Evolutionary conservation across 164 flowering plant genomes (phyloP), one percentile per base, ranked within the genome.

Genomic region (Dillenia turbinata): DNA sequence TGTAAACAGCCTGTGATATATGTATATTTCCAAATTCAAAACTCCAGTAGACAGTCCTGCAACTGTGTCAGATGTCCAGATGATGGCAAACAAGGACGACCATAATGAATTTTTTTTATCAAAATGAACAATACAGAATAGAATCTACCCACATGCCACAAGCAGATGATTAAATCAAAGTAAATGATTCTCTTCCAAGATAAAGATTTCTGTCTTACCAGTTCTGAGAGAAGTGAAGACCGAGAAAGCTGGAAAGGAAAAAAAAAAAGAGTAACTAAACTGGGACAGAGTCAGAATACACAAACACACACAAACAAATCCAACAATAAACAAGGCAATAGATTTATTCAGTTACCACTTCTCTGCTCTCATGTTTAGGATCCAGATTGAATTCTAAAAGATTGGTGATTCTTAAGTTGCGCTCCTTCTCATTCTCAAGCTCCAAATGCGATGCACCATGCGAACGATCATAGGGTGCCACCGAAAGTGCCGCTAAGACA

Each of bases 341-440:
- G 40, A 33, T 4, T 5, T 33, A 33, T 33, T 33, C 40, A 33
- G 47, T 70, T 85, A 94, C 96, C 98, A 80, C 79, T 77, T 87
- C 98, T 76, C 90, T 82, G 53, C 75, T 74, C 60, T 89, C 96
- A 52, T 68, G 69, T 71, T 90, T 94, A 12, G 83, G 76, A 7
- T 94, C 97, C 54, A 94, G 78, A 76, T 70, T 78, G 65, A 93
- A 93, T 14, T 81, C 89, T 11, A 90, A 83, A 68, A 94, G 95
- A 75, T 81, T 84, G 40, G 85, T 82, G 86, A 94, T 83, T 75
- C 91, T 82, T 61, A 78, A 68, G 57, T 84, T 94, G 50, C 91
- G 86, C 57, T 90, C 98, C 64, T 89, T 94, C 76, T 83, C 97
- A 77, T 86, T 82, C 65, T 87, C 95, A 68, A 89, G 85, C 68